phyloP scores from a whole-genome alignment of 2,329 filamentous ascomycete genomes.

The Phialemonium atrogriseum region DNA sequence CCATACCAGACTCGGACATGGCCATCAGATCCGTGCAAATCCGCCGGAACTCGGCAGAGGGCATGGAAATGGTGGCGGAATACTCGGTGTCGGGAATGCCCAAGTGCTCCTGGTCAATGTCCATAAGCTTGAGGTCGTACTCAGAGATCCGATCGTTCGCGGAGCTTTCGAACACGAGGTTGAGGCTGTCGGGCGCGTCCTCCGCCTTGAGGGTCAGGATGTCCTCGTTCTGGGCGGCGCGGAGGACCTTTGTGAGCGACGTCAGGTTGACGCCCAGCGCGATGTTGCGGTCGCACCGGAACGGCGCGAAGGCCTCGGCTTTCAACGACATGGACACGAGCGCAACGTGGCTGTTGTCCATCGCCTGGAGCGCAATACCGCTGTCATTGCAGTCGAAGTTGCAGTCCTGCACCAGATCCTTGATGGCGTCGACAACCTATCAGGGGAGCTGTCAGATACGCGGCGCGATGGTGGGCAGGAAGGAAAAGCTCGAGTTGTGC shows the following conservation, averaged over 20 bases:
- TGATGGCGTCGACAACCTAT: conserved; percentile 96
- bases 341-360: conserved; percentile 99
- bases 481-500: conserved; percentile 9
- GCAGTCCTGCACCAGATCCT: conserved; percentile 98
- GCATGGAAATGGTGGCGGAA: conserved; percentile 83
- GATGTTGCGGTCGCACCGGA: conserved; percentile 98
- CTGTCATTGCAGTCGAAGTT: conserved; percentile 99
- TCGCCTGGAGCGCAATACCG: conserved; percentile 94
- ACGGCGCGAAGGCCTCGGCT: conserved; percentile 87
- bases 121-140: conserved; percentile 99
- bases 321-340: conserved; percentile 99
- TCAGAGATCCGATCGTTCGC: conserved; percentile 89
- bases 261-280: conserved; percentile 94
- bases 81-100: conserved; percentile 99
- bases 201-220: conserved; percentile 95
- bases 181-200: conserved; percentile 90
- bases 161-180: conserved; percentile 88
- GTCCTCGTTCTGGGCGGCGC: conserved; percentile 88
- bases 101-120: conserved; percentile 98
- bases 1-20: conserved; percentile 89
- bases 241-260: conserved; percentile 94
- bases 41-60: conserved; percentile 80
- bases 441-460: too few relatives aligned
- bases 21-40: conserved; percentile 89
- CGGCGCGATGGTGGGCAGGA: background rate